Evolutionary conservation across 2,329 filamentous ascomycete genomes (phyloP).

Genomic region (Lecanicillium sp.): DNA sequence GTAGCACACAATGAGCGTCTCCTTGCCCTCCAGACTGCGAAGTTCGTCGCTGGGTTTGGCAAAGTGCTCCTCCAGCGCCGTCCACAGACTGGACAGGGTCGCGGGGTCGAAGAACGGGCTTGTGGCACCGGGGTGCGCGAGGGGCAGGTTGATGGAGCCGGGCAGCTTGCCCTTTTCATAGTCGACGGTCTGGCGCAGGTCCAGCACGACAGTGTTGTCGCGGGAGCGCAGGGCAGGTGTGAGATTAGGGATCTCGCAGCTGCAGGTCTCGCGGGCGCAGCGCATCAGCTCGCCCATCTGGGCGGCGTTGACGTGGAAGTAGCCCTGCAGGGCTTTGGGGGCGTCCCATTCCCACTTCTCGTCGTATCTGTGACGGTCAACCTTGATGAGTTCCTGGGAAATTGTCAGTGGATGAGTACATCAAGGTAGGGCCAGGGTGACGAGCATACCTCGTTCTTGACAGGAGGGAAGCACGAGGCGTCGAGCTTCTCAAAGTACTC

Average conservation of each 20-base stretch:
- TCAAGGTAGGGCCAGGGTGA: too few relatives aligned
- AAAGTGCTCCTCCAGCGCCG: slow-evolving; percentile 39
- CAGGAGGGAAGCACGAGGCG: slow-evolving; percentile 40
- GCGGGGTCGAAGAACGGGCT: slow-evolving; percentile 42
- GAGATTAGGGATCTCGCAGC: slow-evolving; percentile 6
- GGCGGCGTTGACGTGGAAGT: slow-evolving; percentile 17
- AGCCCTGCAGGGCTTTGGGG: slow-evolving; percentile 30
- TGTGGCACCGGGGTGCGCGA: slow-evolving; percentile 28
- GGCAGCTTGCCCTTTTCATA: slow-evolving; percentile 38
- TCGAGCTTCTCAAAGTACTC: slow-evolving; percentile 54
- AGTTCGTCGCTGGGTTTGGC: slow-evolving; percentile 20
- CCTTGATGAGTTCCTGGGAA: slow-evolving; percentile 35
- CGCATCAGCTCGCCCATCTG: slow-evolving; percentile 12
- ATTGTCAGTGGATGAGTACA: slow-evolving; percentile 12
- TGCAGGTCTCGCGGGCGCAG: slow-evolving; percentile 6
- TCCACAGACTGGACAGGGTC: slow-evolving; percentile 41
- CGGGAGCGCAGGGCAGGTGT: slow-evolving; percentile 13
- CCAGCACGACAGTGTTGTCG: slow-evolving; percentile 33
- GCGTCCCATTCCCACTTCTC: slow-evolving; percentile 45
- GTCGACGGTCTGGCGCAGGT: slow-evolving; percentile 37
- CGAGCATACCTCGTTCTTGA: slow-evolving; percentile 34
- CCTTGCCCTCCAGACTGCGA: slow-evolving; percentile 24
- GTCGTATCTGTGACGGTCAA: slow-evolving; percentile 48
- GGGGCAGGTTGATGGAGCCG: slow-evolving; percentile 38
- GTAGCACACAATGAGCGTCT: slow-evolving; percentile 45